Conservation (phyloP, 768 basidiomycete genomes). For the Phlebiopsis gigantea region DNA sequence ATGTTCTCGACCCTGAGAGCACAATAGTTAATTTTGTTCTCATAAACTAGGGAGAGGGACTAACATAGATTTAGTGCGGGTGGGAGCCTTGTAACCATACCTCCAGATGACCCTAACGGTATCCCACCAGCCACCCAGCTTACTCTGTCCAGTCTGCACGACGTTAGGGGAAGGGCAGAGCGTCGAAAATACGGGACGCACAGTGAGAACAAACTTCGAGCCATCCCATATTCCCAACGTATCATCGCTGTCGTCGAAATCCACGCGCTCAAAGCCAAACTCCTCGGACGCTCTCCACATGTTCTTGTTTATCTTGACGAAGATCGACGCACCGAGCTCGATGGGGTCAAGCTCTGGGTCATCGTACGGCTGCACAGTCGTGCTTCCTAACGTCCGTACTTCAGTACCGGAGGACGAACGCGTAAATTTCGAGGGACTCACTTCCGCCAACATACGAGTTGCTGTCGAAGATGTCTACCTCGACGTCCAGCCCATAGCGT, state of each 20-base stretch:
- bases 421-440: conserved; percentile 37
- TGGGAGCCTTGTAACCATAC: conserved; percentile 65
- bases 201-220: conserved; percentile 56
- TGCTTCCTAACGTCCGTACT: conserved; percentile 61
- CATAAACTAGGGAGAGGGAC: not conserved
- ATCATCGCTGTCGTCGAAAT: conserved; percentile 43
- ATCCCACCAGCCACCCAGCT: conserved; percentile 55
- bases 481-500: conserved; percentile 60
- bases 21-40: not conserved
- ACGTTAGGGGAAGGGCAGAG: not conserved
- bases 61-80: conserved; percentile 49
- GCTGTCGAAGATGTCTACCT: conserved; percentile 83
- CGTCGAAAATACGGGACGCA: conserved; percentile 32
- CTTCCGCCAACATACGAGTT: conserved; percentile 76
- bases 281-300: conserved; percentile 71
- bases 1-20: conserved; percentile 48
- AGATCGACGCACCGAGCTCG: conserved; percentile 88
- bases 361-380: conserved; percentile 66
- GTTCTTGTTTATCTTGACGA: conserved; percentile 71
- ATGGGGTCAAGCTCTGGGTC: conserved; percentile 53
- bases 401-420: not conserved
- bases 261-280: conserved; percentile 60
- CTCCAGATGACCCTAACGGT: conserved; percentile 70
- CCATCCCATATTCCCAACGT: conserved; percentile 82
- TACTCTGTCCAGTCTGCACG: conserved; percentile 28